Base-by-base conservation (phyloP, 129 eudicot species). In the Saposhnikovia divaricata region DNA sequence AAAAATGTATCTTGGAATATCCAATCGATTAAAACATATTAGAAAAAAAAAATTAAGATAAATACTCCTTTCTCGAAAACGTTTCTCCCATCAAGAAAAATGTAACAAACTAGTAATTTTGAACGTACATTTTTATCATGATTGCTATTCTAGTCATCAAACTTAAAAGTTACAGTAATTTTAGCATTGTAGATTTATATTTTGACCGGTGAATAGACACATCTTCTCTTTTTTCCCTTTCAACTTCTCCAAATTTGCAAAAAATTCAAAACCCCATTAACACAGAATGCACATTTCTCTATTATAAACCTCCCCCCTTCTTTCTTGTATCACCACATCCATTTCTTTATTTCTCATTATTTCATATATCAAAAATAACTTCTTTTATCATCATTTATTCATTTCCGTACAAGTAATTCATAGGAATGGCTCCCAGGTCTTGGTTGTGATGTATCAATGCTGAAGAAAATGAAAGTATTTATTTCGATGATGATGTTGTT, bases 351-450 rank as follows among this genome's bases (percentile, higher is more conserved):
- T 51, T 18, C 59, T 44, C 59, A 44, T 9, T 44, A 51, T 43
- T n/a, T 74, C 53, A 31, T n/a, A n/a, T n/a, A n/a, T n/a, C 34
- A 31, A 31, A 31, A 31, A 31, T 31, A 31, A 31, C n/a, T 31
- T 31, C 34, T 31, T 31, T 31, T 31, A 1, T 31, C 1, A 31
- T 31, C 34, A 31, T 31, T 31, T 42, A 31, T 31, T 31, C 53
- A 47, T 53, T 75, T n/a, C 72, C 44, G 37, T 51, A 51, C 59
- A 51, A 18, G 59, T 51, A 1, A 4, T 0, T 51, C 4, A 14
- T 14, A 13, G 5, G 6, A 85, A 91, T 88, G 91, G 84, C 89
- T 77, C 90, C 89, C 46, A 87, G 89, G 89, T 89, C 44, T 91
- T 71, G 97, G 89, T 84, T 86, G 80, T 84, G 86, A 79, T 23